phyloP scores from a whole-genome alignment of 148 eudicot species.

The Cornus florida region DNA sequence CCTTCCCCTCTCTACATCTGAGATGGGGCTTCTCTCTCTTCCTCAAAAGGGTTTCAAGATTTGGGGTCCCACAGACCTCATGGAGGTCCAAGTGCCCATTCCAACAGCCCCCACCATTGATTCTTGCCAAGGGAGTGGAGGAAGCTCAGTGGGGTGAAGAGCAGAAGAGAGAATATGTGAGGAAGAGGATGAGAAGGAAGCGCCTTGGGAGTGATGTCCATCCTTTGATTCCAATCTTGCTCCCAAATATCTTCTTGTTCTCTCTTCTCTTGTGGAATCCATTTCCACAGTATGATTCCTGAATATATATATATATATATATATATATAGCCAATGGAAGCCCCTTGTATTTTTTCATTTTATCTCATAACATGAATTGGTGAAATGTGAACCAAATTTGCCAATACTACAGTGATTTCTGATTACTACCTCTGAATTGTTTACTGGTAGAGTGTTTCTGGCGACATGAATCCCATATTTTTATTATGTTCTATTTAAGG shows the following conservation, averaged over 20 bases:
- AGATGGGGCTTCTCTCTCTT: conserved; percentile 58
- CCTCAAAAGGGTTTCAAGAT: conserved; percentile 57
- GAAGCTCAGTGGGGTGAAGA: conserved; percentile 72
- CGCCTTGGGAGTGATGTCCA: conserved; percentile 33
- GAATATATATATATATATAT: background rate
- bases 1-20: conserved; percentile 24
- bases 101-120: conserved; percentile 61
- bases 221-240: conserved; percentile 61
- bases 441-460: too few relatives aligned
- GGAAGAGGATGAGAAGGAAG: conserved; percentile 45
- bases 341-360: too few relatives aligned
- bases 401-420: too few relatives aligned
- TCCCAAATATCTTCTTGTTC: conserved; percentile 60
- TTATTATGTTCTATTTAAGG: too few relatives aligned
- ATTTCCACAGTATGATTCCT: conserved; percentile 35
- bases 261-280: conserved; percentile 58
- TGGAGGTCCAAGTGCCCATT: conserved; percentile 94
- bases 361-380: too few relatives aligned
- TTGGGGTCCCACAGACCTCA: conserved; percentile 59
- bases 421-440: too few relatives aligned
- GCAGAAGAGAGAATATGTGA: conserved; percentile 48
- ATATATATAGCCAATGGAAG: too few relatives aligned
- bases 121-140: conserved; percentile 75
- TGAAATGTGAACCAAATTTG: too few relatives aligned
- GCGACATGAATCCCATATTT: too few relatives aligned